Conservation (phyloP, 805 yeast genomes). For the Ogataea pilisensis region DNA sequence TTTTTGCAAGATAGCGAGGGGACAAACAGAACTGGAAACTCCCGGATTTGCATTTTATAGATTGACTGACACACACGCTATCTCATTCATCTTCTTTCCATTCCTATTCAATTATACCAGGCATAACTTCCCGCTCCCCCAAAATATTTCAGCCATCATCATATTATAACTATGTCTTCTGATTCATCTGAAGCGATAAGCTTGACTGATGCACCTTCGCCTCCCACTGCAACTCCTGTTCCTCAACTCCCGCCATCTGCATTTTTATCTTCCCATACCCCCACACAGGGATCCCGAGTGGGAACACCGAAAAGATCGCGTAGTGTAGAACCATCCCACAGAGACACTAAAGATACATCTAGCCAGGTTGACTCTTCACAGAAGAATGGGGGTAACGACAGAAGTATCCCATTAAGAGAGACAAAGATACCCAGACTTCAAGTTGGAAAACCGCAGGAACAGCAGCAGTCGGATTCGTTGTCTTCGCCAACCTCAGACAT, state of each 20-base stretch:
- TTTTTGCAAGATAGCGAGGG: too few relatives aligned
- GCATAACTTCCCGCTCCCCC: too few relatives aligned
- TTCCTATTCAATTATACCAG: too few relatives aligned
- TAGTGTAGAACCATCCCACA: conserved; percentile 2
- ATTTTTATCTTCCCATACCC: background rate
- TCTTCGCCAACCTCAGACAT: background rate
- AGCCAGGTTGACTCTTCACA: too few relatives aligned
- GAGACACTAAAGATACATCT: background rate
- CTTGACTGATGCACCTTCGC: background rate
- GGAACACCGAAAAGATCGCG: conserved; percentile 12
- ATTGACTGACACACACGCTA: too few relatives aligned
- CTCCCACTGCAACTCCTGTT: background rate
- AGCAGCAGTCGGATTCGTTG: background rate
- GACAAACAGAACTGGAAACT: too few relatives aligned
- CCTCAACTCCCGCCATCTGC: background rate
- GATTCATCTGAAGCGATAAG: background rate
- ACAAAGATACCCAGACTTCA: conserved; percentile 1
- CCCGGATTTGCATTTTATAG: too few relatives aligned
- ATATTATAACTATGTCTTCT: background rate
- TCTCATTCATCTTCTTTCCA: too few relatives aligned
- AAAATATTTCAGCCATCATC: background rate
- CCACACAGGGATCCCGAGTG: background rate
- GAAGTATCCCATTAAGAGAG: too few relatives aligned
- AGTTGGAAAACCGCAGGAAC: background rate
- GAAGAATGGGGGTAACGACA: too few relatives aligned